phyloP scores from a whole-genome alignment of 768 basidiomycete genomes.

The Tricholoma flavovirens region DNA sequence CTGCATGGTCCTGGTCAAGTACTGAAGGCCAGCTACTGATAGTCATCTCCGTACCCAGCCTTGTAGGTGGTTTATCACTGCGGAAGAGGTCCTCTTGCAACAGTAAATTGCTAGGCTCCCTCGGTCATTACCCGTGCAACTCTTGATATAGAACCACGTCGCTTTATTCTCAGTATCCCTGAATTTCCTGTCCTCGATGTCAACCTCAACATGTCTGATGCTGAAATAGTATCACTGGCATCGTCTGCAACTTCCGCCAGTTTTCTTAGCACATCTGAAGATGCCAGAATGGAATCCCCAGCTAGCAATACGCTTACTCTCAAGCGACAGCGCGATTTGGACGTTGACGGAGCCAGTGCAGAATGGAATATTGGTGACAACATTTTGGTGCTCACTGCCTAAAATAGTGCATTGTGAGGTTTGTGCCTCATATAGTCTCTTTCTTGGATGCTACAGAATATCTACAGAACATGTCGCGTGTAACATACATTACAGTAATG shows the following conservation, averaged over 20 bases:
- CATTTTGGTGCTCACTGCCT: slow-evolving; percentile 40
- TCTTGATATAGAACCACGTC: slow-evolving; percentile 62
- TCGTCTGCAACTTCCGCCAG: slow-evolving; percentile 10
- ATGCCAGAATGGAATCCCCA: slow-evolving; percentile 23
- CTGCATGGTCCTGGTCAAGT: slow-evolving; percentile 52
- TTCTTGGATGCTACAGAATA: background rate
- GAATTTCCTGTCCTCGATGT: slow-evolving; percentile 47
- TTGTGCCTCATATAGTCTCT: background rate
- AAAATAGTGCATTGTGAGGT: slow-evolving; percentile 3
- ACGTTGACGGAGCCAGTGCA: slow-evolving; percentile 57
- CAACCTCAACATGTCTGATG: slow-evolving; percentile 50
- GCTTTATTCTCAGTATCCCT: slow-evolving; percentile 50
- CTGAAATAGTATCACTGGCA: slow-evolving; percentile 37
- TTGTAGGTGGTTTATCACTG: slow-evolving; percentile 39
- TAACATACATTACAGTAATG: slow-evolving; percentile 5
- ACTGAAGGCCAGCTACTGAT: slow-evolving; percentile 39
- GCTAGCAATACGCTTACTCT: slow-evolving; percentile 37
- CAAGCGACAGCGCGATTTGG: slow-evolving; percentile 52
- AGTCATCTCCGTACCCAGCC: slow-evolving; percentile 44
- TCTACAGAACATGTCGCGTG: background rate
- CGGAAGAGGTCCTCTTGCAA: background rate
- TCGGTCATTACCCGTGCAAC: slow-evolving; percentile 39
- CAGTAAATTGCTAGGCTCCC: slow-evolving; percentile 34
- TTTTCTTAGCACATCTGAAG: slow-evolving; percentile 10
- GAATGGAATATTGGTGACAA: slow-evolving; percentile 62